A percentile compares a stretch with the other conserved stretches of the same genome.
phyloP scores from a whole-genome alignment of 2,329 filamentous ascomycete genomes.

The Fusarium longipes region DNA sequence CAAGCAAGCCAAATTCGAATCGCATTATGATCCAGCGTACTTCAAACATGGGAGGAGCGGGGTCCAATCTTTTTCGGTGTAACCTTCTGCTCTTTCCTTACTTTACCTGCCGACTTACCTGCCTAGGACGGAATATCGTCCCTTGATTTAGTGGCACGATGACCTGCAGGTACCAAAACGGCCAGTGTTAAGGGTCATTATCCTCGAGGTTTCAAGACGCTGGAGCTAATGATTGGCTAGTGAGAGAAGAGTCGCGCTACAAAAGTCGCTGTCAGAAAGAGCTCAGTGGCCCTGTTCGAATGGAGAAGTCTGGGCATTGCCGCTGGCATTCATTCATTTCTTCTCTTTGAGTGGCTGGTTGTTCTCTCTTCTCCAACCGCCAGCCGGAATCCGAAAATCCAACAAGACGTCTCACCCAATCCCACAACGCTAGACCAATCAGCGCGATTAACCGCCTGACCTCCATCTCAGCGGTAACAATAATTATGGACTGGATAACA shows the following conservation, averaged over 20 bases:
- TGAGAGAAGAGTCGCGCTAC: neutral
- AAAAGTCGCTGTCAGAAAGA: constrained; percentile 12
- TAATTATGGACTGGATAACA: constrained; percentile 9
- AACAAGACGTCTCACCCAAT: constrained; percentile 39
- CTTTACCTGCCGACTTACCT: neutral
- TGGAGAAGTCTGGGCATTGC: constrained; percentile 16
- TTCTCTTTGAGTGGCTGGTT: constrained; percentile 29
- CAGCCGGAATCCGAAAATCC: constrained; percentile 27
- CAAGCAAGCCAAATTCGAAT: constrained; percentile 12
- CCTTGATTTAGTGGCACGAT: constrained; percentile 32
- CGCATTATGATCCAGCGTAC: constrained; percentile 22
- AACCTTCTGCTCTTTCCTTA: constrained; percentile 6
- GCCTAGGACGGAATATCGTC: neutral
- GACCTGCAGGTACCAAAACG: constrained; percentile 41
- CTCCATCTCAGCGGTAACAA: constrained; percentile 29
- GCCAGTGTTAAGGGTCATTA: constrained; percentile 27
- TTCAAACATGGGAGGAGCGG: constrained; percentile 35
- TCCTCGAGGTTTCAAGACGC: constrained; percentile 5
- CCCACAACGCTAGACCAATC: constrained; percentile 19
- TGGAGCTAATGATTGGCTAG: constrained; percentile 21
- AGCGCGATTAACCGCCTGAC: constrained; percentile 33
- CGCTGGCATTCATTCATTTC: constrained; percentile 15
- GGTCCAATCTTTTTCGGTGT: constrained; percentile 32
- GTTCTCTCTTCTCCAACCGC: constrained; percentile 40
- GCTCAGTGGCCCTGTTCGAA: constrained; percentile 4